phyloP scores from a whole-genome alignment of 2,329 filamentous ascomycete species.

The Sarocladiaceae sp. region DNA sequence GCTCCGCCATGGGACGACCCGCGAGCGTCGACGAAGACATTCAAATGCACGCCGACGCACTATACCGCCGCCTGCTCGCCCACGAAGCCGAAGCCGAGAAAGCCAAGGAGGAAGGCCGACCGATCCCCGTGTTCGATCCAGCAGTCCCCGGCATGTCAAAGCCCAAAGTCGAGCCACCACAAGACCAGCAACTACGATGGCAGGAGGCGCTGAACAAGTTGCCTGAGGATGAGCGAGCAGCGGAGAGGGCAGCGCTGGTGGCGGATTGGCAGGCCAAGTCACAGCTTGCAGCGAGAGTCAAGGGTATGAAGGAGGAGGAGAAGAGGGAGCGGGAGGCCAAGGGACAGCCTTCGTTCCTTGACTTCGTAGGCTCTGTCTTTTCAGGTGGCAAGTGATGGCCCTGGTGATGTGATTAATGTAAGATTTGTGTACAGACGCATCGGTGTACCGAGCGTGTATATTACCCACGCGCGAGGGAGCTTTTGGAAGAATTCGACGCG shows the following conservation, averaged over 20 bases:
- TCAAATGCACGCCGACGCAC: conserved; percentile 89
- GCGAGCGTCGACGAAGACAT: conserved; percentile 76
- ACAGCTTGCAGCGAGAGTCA: conserved; percentile 53
- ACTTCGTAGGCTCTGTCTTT: conserved; percentile 19
- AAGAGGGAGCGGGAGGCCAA: conserved; percentile 51
- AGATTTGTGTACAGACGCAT: not conserved
- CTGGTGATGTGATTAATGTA: not conserved
- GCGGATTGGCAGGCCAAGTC: conserved; percentile 59
- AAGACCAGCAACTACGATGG: conserved; percentile 45
- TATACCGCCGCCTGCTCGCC: conserved; percentile 82
- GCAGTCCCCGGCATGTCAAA: conserved; percentile 37
- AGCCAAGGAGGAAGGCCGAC: conserved; percentile 58
- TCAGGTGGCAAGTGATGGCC: conserved; percentile 25
- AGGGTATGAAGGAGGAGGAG: conserved; percentile 50
- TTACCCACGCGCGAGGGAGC: not conserved
- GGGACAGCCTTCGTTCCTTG: conserved; percentile 25
- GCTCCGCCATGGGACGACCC: conserved; percentile 61
- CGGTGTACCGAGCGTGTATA: conserved; percentile 25
- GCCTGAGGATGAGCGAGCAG: conserved; percentile 50
- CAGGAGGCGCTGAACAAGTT: conserved; percentile 54
- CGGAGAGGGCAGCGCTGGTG: conserved; percentile 61
- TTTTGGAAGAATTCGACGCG: too few species aligned
- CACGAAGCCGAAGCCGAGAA: conserved; percentile 74
- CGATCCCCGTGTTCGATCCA: conserved; percentile 55
- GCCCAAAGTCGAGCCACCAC: conserved; percentile 24